These are phyloP conservation scores for Corynespora cassiicola DNA, from an alignment of 2,329 filamentous ascomycete genomes.

Conservation along the genomic window DNA sequence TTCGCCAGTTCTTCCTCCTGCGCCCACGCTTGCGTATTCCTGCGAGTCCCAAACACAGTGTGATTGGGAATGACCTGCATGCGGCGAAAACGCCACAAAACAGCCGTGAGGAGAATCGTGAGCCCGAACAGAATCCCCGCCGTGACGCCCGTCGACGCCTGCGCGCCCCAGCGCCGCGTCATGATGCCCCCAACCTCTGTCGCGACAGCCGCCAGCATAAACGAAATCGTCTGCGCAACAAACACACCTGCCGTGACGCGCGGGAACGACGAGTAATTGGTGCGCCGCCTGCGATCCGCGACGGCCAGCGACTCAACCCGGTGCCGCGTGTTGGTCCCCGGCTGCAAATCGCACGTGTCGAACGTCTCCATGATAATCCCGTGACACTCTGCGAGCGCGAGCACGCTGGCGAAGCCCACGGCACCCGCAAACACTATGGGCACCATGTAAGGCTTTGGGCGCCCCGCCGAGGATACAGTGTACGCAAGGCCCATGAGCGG, in stretches of 20 bases:
- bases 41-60: slow-evolving; percentile 48
- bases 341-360: slow-evolving; percentile 79
- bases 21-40: slow-evolving; percentile 38
- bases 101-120: slow-evolving; percentile 67
- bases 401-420: slow-evolving; percentile 73
- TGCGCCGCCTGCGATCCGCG: slow-evolving; percentile 57
- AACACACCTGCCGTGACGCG: slow-evolving; percentile 75
- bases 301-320: slow-evolving; percentile 54
- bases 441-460: slow-evolving; percentile 62
- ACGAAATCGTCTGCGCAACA: slow-evolving; percentile 72
- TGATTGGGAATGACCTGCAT: slow-evolving; percentile 73
- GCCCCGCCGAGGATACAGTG: slow-evolving; percentile 69
- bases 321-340: slow-evolving; percentile 66
- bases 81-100: slow-evolving; percentile 69
- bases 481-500: slow-evolving; percentile 73
- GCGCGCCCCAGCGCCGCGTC: slow-evolving; percentile 70
- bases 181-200: slow-evolving; percentile 73
- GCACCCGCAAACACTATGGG: slow-evolving; percentile 71
- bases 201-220: slow-evolving; percentile 71
- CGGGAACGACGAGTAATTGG: slow-evolving; percentile 79
- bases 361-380: slow-evolving; percentile 82
- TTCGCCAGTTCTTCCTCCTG: slow-evolving; percentile 48
- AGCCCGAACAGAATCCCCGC: slow-evolving; percentile 71
- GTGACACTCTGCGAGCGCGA: slow-evolving; percentile 78
- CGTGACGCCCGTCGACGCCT: slow-evolving; percentile 71